Conservation (phyloP, 257 asterid genomes). For the Ocimum tenuiflorum region DNA sequence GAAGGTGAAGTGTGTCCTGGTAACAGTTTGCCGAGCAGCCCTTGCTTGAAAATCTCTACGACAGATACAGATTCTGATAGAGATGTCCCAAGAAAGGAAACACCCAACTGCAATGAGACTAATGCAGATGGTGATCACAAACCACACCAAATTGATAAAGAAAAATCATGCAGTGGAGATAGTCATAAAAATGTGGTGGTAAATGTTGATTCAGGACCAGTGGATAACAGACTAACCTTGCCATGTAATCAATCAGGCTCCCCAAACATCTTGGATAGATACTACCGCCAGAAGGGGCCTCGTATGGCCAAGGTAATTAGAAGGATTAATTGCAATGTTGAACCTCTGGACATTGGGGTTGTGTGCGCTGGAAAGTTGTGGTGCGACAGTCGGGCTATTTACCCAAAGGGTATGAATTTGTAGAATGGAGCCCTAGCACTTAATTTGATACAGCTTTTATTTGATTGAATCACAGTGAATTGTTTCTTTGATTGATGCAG, state of each 20-base stretch:
- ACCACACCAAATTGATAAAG: slow-evolving; percentile 34
- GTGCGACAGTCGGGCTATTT: slow-evolving; percentile 83
- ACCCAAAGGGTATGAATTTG: slow-evolving; percentile 65
- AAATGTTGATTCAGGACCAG: slow-evolving; percentile 38
- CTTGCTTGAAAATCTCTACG: background rate
- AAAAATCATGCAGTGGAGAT: slow-evolving; percentile 36
- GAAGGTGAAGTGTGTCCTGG: slow-evolving; percentile 27
- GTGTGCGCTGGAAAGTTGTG: slow-evolving; percentile 61
- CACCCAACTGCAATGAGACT: slow-evolving; percentile 23
- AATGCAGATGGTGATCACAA: slow-evolving; percentile 23
- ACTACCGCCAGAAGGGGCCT: slow-evolving; percentile 88
- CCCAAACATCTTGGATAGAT: slow-evolving; percentile 59
- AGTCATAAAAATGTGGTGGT: slow-evolving; percentile 32
- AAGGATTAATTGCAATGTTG: slow-evolving; percentile 80
- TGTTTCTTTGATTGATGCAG: slow-evolving; percentile 44
- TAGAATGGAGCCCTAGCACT: background rate
- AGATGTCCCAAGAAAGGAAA: slow-evolving; percentile 23
- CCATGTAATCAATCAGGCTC: slow-evolving; percentile 44
- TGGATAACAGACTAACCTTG: slow-evolving; percentile 34
- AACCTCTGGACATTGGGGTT: slow-evolving; percentile 59
- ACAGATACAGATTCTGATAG: slow-evolving; percentile 8
- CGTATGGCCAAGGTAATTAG: slow-evolving; percentile 94
- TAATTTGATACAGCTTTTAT: slow-evolving; percentile 5
- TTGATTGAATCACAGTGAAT: slow-evolving; percentile 12
- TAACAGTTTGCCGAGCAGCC: slow-evolving; percentile 16